phyloP scores from a whole-genome alignment of 2,329 filamentous ascomycete genomes.

The Colletotrichum coccodes region DNA sequence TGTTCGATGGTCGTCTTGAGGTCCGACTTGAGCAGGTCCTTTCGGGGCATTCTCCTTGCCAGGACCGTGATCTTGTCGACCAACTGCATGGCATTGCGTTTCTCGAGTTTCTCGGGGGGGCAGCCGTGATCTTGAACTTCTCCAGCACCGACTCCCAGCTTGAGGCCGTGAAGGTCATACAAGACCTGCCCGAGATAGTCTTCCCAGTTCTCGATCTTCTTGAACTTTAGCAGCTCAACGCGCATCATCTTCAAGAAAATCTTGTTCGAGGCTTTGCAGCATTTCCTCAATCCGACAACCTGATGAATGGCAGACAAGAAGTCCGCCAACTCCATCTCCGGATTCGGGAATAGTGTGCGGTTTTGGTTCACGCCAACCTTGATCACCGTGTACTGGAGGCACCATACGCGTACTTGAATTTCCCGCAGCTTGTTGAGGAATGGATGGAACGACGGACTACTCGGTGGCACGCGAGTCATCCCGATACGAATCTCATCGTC shows the following conservation, averaged over 20 bases:
- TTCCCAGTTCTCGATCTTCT: constrained; percentile 83
- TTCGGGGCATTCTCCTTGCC: constrained; percentile 85
- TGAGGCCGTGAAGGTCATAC: constrained; percentile 84
- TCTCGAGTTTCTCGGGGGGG: constrained; percentile 79
- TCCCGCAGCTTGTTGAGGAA: constrained; percentile 81
- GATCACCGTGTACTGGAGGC: constrained; percentile 83
- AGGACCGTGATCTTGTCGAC: constrained; percentile 86
- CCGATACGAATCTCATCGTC: constrained; percentile 89
- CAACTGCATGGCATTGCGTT: constrained; percentile 81
- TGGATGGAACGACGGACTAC: constrained; percentile 63
- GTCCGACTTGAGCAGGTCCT: constrained; percentile 91
- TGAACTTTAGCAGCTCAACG: constrained; percentile 81
- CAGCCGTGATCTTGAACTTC: constrained; percentile 84
- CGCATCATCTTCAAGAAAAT: constrained; percentile 91
- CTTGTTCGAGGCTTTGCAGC: constrained; percentile 87
- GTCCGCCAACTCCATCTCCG: constrained; percentile 79
- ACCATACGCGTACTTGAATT: constrained; percentile 89
- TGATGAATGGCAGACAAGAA: constrained; percentile 86
- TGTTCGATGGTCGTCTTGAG: constrained; percentile 91
- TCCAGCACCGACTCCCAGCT: constrained; percentile 74
- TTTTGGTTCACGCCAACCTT: constrained; percentile 80
- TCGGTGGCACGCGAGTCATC: constrained; percentile 69
- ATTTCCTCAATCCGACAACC: constrained; percentile 83
- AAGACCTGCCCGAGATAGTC: constrained; percentile 87
- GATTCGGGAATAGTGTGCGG: constrained; percentile 68